Conservation (phyloP, 192 early-diverging fungal species). For the Umbelopsis vinacea region DNA sequence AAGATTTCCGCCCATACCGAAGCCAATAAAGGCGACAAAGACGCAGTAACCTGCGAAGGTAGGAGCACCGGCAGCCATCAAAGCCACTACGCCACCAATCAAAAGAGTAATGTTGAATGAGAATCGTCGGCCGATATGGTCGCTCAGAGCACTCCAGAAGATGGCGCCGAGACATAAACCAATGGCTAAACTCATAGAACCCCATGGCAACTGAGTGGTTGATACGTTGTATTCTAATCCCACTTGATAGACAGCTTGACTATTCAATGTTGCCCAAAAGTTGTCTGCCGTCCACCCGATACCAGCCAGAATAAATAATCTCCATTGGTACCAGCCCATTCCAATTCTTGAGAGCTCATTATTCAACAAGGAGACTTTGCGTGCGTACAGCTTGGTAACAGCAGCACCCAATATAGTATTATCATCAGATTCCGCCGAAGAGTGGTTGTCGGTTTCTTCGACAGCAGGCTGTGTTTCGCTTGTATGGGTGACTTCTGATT, state of each 20-base stretch:
- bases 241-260: slow-evolving; percentile 18
- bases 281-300: slow-evolving; percentile 21
- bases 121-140: slow-evolving; percentile 68
- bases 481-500: background rate
- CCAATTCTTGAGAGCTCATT: slow-evolving; percentile 7
- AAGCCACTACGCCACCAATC: slow-evolving; percentile 66
- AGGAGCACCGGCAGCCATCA: slow-evolving; percentile 63
- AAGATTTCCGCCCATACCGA: slow-evolving; percentile 76
- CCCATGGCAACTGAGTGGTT: background rate
- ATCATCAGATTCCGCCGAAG: background rate
- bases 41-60: slow-evolving; percentile 55
- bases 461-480: background rate
- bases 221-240: slow-evolving; percentile 15
- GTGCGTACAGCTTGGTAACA: background rate
- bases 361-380: slow-evolving; percentile 4
- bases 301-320: background rate
- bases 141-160: slow-evolving; percentile 75
- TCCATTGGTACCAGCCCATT: slow-evolving; percentile 25
- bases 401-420: background rate
- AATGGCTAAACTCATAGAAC: slow-evolving; percentile 26
- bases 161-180: slow-evolving; percentile 78
- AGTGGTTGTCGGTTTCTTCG: background rate
- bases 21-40: slow-evolving; percentile 69
- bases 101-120: slow-evolving; percentile 76
- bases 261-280: slow-evolving; percentile 12